These are phyloP conservation scores for Trichoderma asperellum DNA, from an alignment of 2,329 filamentous ascomycete genomes.

Conservation along the genomic window DNA sequence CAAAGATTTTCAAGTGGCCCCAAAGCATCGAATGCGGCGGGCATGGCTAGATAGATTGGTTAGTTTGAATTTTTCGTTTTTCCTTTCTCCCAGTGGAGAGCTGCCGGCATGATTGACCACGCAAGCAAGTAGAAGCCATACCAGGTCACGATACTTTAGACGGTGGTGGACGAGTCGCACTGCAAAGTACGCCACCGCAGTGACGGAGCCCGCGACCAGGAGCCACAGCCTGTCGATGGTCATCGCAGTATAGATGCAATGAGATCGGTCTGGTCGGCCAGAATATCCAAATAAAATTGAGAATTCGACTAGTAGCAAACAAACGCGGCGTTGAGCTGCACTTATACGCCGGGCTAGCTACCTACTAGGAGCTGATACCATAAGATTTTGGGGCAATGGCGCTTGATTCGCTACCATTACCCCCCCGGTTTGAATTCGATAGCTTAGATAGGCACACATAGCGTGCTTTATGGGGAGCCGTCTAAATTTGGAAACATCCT, in stretches of 20 bases:
- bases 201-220: background rate
- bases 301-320: background rate
- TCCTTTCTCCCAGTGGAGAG: background rate
- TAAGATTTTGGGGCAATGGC: background rate
- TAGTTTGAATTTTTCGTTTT: background rate
- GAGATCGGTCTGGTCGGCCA: background rate
- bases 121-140: background rate
- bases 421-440: background rate
- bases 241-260: background rate
- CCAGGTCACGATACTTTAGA: background rate
- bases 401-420: background rate
- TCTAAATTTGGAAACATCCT: no score
- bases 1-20: background rate
- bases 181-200: background rate
- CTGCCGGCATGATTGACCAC: background rate
- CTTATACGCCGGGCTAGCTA: background rate
- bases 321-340: background rate
- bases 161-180: background rate
- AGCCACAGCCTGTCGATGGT: background rate
- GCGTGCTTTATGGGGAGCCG: no score
- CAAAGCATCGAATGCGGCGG: background rate
- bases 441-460: background rate
- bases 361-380: background rate
- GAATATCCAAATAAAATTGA: background rate
- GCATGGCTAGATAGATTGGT: background rate